Percentiles rank a stretch among this genome's conserved stretches.
Conservation (phyloP, 495 filamentous ascomycete species). For the Trichoderma virens region DNA sequence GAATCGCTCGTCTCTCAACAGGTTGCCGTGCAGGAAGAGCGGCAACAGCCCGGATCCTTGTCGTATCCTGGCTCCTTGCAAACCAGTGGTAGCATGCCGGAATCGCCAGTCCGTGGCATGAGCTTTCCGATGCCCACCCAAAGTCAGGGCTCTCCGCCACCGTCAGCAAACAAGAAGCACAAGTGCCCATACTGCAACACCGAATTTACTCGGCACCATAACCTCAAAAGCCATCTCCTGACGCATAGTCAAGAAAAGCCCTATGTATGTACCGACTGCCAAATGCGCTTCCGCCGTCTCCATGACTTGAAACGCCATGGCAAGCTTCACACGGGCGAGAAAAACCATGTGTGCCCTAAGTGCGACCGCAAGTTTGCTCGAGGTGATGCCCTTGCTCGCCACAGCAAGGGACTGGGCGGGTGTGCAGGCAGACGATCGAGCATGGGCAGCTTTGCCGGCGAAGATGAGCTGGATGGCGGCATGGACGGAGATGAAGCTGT, state of each 20-base stretch:
- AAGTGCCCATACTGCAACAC: constrained; percentile 94
- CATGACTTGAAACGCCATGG: constrained; percentile 95
- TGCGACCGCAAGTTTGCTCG: constrained; percentile 92
- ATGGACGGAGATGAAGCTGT: constrained; percentile 54
- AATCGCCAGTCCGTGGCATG: constrained; percentile 51
- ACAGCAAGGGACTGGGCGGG: constrained; percentile 92
- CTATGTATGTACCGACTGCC: constrained; percentile 81
- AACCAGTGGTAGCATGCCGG: constrained; percentile 28
- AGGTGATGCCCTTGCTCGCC: constrained; percentile 87
- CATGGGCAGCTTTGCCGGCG: constrained; percentile 74
- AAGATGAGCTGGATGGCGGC: constrained; percentile 59
- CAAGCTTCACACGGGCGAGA: constrained; percentile 93
- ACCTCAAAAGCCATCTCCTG: constrained; percentile 96
- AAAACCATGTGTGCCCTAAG: constrained; percentile 88
- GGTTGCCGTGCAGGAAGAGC: constrained; percentile 41
- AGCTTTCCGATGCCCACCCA: constrained; percentile 65
- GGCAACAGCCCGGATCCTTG: constrained; percentile 34
- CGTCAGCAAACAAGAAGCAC: constrained; percentile 68
- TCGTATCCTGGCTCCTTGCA: constrained; percentile 38
- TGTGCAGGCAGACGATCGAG: constrained; percentile 87
- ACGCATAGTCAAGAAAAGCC: constrained; percentile 99
- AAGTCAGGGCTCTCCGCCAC: constrained; percentile 51
- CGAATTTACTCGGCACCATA: constrained; percentile 95
- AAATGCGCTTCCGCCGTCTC: constrained; percentile 80
- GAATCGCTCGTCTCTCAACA: constrained; percentile 28